phyloP scores from a whole-genome alignment of 1,284 basidiomycete genomes.

The Microbotryum intermedium region DNA sequence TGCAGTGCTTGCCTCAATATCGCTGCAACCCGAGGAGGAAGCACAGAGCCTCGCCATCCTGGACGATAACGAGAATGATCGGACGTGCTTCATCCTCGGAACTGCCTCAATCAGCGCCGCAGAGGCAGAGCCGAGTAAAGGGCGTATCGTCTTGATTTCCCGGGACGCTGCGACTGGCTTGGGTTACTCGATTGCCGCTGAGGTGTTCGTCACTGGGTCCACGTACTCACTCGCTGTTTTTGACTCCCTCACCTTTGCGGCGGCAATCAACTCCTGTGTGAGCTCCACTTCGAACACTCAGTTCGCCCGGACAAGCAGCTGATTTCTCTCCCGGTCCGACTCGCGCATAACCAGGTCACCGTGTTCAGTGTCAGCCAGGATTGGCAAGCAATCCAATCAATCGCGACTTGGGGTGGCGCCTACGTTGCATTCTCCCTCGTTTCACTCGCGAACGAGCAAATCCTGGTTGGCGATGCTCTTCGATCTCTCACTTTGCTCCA shows the following conservation, averaged over 20 bases:
- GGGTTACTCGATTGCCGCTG: not conserved
- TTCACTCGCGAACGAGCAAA: slow-evolving; percentile 47
- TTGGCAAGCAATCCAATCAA: slow-evolving; percentile 2
- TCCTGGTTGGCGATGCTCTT: slow-evolving; percentile 68
- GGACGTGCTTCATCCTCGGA: slow-evolving; percentile 24
- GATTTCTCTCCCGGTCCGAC: no score
- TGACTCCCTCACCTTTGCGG: slow-evolving; percentile 13
- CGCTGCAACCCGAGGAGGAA: slow-evolving; percentile 6
- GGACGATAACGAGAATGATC: not conserved
- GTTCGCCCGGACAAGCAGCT: no score
- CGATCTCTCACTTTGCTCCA: slow-evolving; percentile 67
- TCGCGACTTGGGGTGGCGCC: slow-evolving; percentile 32
- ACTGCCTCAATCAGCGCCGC: slow-evolving; percentile 9
- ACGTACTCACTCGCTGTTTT: slow-evolving; percentile 22
- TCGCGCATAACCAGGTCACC: slow-evolving; percentile 8
- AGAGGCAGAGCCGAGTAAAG: slow-evolving; percentile 18
- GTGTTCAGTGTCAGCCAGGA: slow-evolving; percentile 10
- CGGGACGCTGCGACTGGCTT: not conserved
- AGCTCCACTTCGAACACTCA: no score
- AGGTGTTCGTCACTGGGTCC: slow-evolving; percentile 16
- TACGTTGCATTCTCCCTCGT: slow-evolving; percentile 45
- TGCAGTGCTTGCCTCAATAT: slow-evolving; percentile 4
- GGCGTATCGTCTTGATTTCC: slow-evolving; percentile 17
- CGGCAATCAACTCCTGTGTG: slow-evolving; percentile 27
- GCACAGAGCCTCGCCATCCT: slow-evolving; percentile 12